A percentile compares a stretch with the other conserved stretches of the same genome.
Evolutionary conservation across 352 stramenopile species (phyloP).

Genomic region (Globisporangium okanoganense): DNA sequence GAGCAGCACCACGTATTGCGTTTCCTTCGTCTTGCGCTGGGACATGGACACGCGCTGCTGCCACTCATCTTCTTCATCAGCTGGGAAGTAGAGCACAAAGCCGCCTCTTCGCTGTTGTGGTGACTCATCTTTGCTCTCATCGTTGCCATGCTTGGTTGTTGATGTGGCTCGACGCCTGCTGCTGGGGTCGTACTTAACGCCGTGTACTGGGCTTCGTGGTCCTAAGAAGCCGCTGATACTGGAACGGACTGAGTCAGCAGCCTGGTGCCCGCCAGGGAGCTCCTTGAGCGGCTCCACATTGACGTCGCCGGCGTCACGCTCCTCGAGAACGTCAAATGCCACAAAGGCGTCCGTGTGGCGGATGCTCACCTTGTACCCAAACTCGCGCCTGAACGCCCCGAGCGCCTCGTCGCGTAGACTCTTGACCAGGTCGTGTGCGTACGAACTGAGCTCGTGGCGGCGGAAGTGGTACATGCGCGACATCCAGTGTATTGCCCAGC

Average conservation of each 20-base stretch:
- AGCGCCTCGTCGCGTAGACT: slow-evolving; percentile 48
- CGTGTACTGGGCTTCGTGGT: background rate
- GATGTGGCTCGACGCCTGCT: background rate
- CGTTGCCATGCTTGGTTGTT: background rate
- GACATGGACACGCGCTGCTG: slow-evolving; percentile 12
- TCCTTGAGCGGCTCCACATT: slow-evolving; percentile 4
- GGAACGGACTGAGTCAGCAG: background rate
- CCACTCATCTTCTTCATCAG: slow-evolving; percentile 25
- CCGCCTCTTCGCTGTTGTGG: slow-evolving; percentile 13
- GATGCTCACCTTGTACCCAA: slow-evolving; percentile 65
- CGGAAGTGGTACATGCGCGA: slow-evolving; percentile 65
- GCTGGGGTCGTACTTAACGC: background rate
- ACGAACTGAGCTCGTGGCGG: slow-evolving; percentile 36
- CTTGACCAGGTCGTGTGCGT: slow-evolving; percentile 67
- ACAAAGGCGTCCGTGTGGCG: slow-evolving; percentile 44
- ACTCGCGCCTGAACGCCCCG: slow-evolving; percentile 38
- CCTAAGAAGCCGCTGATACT: slow-evolving; percentile 6
- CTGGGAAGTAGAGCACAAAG: slow-evolving; percentile 68
- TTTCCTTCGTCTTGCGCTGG: slow-evolving; percentile 35
- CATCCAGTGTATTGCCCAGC: slow-evolving; percentile 61
- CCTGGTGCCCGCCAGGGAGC: background rate
- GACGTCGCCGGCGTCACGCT: slow-evolving; percentile 23
- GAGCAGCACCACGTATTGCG: slow-evolving; percentile 53
- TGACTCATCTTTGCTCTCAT: background rate
- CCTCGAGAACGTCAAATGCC: slow-evolving; percentile 55